phyloP scores from a whole-genome alignment of 768 basidiomycete species.

The Hygrocybe coccinea region DNA sequence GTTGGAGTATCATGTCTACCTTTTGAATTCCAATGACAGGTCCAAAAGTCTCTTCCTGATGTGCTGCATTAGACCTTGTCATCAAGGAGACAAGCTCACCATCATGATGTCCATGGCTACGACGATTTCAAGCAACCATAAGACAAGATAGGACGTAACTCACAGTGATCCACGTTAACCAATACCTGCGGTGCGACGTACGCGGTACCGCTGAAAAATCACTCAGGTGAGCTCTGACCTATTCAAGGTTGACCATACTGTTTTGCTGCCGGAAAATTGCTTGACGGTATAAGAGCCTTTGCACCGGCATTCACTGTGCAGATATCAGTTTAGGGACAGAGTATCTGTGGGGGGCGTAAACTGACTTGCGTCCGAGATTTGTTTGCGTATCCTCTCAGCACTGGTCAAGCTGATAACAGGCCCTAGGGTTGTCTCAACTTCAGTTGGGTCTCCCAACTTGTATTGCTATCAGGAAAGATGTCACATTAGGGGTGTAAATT shows the following conservation, averaged over 20 bases:
- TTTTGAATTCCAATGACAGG: constrained; percentile 92
- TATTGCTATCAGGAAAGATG: constrained; percentile 49
- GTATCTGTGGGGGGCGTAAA: background rate
- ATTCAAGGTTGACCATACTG: constrained; percentile 26
- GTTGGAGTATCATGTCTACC: constrained; percentile 37
- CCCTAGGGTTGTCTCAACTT: constrained; percentile 71
- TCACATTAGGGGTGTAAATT: background rate
- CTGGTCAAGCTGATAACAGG: constrained; percentile 89
- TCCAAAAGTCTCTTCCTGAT: constrained; percentile 84
- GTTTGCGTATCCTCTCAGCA: constrained; percentile 79
- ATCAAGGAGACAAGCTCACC: constrained; percentile 35
- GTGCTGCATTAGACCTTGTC: constrained; percentile 1
- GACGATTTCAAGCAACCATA: background rate
- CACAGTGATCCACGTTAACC: constrained; percentile 83
- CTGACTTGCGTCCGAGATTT: constrained; percentile 78
- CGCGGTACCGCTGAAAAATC: constrained; percentile 61
- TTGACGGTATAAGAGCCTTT: constrained; percentile 63
- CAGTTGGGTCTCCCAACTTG: constrained; percentile 81
- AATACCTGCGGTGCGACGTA: constrained; percentile 91
- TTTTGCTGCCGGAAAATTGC: constrained; percentile 62
- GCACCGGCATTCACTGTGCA: constrained; percentile 71
- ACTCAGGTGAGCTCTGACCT: background rate
- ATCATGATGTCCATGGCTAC: constrained; percentile 91
- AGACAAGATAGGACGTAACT: constrained; percentile 28
- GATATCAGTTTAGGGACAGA: background rate